These are phyloP conservation scores for Alternaria gaisen DNA, from an alignment of 2,329 filamentous ascomycete species.

Conservation along the genomic window DNA sequence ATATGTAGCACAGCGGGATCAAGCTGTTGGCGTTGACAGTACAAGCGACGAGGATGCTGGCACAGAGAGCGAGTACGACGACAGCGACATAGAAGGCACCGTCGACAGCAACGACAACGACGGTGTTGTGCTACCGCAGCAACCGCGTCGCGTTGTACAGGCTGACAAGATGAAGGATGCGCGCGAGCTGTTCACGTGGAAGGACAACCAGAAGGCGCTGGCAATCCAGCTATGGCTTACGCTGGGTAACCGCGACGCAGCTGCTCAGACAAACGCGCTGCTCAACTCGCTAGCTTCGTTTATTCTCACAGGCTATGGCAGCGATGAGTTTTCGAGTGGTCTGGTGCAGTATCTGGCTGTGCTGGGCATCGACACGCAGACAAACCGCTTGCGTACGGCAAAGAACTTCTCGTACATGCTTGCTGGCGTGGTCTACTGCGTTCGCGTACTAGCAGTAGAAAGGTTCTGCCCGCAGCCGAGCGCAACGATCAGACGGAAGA, in stretches of 20 bases:
- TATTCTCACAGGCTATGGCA: conserved; percentile 9
- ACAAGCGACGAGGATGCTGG: too few relatives aligned
- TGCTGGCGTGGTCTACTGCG: conserved; percentile 26
- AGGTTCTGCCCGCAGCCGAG: conserved; percentile 17
- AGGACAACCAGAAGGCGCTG: conserved; percentile 20
- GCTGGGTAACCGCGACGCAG: conserved; percentile 5
- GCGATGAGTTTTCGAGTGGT: background rate
- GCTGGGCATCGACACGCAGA: conserved; percentile 7
- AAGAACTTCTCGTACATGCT: conserved; percentile 29
- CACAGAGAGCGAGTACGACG: conserved; percentile 9
- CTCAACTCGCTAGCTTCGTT: conserved; percentile 9
- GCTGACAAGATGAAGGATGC: conserved; percentile 15
- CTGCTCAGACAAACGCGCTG: conserved; percentile 5
- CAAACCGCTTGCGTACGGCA: conserved; percentile 11
- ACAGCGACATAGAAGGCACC: conserved; percentile 10
- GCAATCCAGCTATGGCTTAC: conserved; percentile 13
- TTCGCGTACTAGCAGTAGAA: conserved; percentile 26
- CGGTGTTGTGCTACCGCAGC: conserved; percentile 1
- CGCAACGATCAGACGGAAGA: conserved; percentile 17
- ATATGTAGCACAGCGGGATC: too few relatives aligned
- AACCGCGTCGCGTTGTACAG: background rate
- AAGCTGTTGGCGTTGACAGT: too few relatives aligned
- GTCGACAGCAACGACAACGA: conserved; percentile 14
- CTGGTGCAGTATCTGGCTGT: conserved; percentile 1
- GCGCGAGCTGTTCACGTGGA: conserved; percentile 19